A percentile compares a stretch with the other conserved stretches of the same genome.
These are phyloP conservation scores for Linum lewisii DNA, from an alignment of 345 rosid genomes.

Conservation along the genomic window DNA sequence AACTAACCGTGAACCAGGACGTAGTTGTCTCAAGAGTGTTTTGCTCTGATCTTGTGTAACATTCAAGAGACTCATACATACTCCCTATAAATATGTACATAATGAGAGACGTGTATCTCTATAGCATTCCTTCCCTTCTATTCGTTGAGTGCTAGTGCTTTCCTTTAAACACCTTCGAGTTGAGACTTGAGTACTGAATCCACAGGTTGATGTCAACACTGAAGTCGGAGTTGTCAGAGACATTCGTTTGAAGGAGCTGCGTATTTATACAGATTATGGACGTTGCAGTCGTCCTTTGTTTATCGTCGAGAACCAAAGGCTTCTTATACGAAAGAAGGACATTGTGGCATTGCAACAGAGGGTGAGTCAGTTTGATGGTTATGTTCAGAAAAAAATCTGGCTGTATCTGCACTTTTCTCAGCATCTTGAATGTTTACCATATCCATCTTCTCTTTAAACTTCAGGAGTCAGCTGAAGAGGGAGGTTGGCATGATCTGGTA, in stretches of 20 bases:
- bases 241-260: conserved; percentile 72
- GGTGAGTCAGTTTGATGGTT: conserved; percentile 28
- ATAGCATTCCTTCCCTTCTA: not conserved
- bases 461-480: conserved; percentile 80
- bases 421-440: conserved; percentile 3
- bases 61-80: too few species aligned
- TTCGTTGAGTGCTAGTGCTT: not conserved
- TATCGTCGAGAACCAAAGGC: conserved; percentile 90
- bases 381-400: not conserved
- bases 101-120: too few species aligned
- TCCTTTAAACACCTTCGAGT: not conserved
- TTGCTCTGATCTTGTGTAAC: too few species aligned
- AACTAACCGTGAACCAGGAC: too few species aligned
- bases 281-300: conserved; percentile 97
- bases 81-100: too few species aligned
- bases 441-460: conserved; percentile 2
- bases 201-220: conserved; percentile 88
- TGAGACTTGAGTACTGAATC: conserved; percentile 13
- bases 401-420: not conserved
- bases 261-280: conserved; percentile 94
- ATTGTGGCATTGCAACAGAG: conserved; percentile 81
- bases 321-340: conserved; percentile 77
- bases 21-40: too few species aligned
- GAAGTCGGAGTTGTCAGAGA: conserved; percentile 99
- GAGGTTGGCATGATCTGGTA: conserved; percentile 94